Base-by-base conservation (phyloP, 2,329 filamentous ascomycete species). In the Cytospora schulzeri region DNA sequence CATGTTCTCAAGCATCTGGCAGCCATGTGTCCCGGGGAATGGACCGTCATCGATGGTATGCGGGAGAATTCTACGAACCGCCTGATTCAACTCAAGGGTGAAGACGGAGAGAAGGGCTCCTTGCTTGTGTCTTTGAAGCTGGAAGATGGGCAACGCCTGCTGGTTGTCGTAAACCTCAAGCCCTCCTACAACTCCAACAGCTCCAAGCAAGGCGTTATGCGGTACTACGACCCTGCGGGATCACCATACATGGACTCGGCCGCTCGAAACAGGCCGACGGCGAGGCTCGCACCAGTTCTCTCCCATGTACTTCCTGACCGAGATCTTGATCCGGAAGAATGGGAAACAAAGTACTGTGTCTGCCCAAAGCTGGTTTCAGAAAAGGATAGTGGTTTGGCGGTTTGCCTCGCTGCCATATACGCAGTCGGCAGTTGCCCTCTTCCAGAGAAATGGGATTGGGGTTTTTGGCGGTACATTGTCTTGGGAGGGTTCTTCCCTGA, bases 401-500 rank as follows among this genome's bases (percentile, higher is more conserved):
- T 62, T 28, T 65, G 59, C n/a, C 55, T 65, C 2, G 59, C 35
- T 5, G 54, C 59, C 28, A 62, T 65, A 29, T 58, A 56, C 19
- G 50, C 60, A 53, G 35, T 65, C 22, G 54, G 59, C 14, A 35
- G 54, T 9, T 54, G 22, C n/a, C 48, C 59, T 22, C 35, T 58
- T 28, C 54, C 63, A 6, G 35, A 38, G 7, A 14, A 19, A 11
- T n/a, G 26, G 14, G 63, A 65, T 31, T 65, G 63, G 63, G 19
- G 3, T 5, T 62, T 58, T 35, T 62, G 59, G 63, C 50, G 54
- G 11, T 17, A 62, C 19, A 22, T 65, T 14, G 2, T 65, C 3
- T 35, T 65, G 4, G 48, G 54, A 9, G 29, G 33, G 12, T 65
- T 65, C 29, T 54, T 62, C 11, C 45, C 33, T 1, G 38, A 53